These are phyloP conservation scores for Lipomyces orientalis DNA, from an alignment of 805 yeast species.

Conservation along the genomic window DNA sequence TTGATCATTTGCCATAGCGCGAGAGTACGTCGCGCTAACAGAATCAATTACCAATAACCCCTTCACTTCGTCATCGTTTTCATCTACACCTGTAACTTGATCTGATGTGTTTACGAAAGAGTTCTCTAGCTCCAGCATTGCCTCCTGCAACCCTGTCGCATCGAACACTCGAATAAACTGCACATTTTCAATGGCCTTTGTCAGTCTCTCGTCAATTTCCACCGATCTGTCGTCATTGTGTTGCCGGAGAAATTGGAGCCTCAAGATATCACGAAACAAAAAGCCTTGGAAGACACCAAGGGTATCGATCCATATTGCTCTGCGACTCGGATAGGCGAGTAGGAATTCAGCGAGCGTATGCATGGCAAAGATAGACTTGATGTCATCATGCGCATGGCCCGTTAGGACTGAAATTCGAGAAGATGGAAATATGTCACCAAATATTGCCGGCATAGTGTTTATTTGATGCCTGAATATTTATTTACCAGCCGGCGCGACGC, in stretches of 20 bases:
- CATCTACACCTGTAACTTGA: neutral
- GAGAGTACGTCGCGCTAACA: slow-evolving; percentile 15
- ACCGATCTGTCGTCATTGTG: neutral
- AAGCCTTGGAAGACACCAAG: slow-evolving; percentile 28
- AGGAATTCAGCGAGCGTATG: slow-evolving; percentile 25
- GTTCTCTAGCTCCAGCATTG: slow-evolving; percentile 12
- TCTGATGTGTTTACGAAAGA: neutral
- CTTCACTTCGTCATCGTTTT: neutral
- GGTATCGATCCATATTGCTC: slow-evolving; percentile 30
- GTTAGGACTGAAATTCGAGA: slow-evolving; percentile 17
- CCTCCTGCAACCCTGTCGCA: slow-evolving; percentile 16
- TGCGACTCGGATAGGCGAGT: neutral
- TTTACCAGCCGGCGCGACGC: neutral
- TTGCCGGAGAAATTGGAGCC: neutral
- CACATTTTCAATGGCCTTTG: slow-evolving; percentile 13
- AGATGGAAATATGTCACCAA: slow-evolving; percentile 17
- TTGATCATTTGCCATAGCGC: slow-evolving; percentile 26
- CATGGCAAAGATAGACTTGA: slow-evolving; percentile 23
- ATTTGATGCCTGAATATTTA: neutral
- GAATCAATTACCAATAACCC: slow-evolving; percentile 22
- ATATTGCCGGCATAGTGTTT: slow-evolving; percentile 7
- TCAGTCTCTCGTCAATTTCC: neutral
- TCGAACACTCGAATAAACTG: slow-evolving; percentile 29
- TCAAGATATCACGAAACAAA: slow-evolving; percentile 19
- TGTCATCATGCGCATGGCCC: slow-evolving; percentile 14